These are phyloP conservation scores for Monilinia vaccinii-corymbosi DNA, from an alignment of 2,329 filamentous ascomycete species.

Conservation along the genomic window DNA sequence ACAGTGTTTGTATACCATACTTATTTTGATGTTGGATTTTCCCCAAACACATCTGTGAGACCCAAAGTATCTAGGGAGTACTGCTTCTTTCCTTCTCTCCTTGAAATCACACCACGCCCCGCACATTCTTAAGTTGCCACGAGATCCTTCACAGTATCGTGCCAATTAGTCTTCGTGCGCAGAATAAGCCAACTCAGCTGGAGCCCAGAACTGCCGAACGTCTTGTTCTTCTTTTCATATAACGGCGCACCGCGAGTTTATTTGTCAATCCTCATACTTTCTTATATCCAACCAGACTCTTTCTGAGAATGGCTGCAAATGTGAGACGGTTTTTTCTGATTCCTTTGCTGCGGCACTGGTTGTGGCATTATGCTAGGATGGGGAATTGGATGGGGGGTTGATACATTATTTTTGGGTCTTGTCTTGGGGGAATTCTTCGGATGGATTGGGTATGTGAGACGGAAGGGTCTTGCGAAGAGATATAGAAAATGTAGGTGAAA, in stretches of 20 bases:
- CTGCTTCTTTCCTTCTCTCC: neutral
- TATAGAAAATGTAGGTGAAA: neutral
- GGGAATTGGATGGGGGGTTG: neutral
- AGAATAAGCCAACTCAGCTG: slow-evolving; percentile 42
- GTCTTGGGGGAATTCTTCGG: neutral
- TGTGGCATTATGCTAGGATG: slow-evolving; percentile 4
- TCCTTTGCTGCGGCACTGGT: slow-evolving; percentile 6
- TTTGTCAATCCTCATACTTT: slow-evolving; percentile 17
- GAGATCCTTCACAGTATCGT: slow-evolving; percentile 65
- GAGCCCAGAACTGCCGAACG: slow-evolving; percentile 30
- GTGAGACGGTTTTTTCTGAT: slow-evolving; percentile 7
- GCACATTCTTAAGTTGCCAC: slow-evolving; percentile 98
- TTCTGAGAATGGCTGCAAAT: slow-evolving; percentile 12
- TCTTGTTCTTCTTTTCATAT: slow-evolving; percentile 30
- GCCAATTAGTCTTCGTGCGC: slow-evolving; percentile 96
- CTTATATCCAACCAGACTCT: slow-evolving; percentile 9
- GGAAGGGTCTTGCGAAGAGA: neutral
- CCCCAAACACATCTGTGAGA: neutral
- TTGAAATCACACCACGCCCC: neutral
- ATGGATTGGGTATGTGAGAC: neutral
- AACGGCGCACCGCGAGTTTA: slow-evolving; percentile 21
- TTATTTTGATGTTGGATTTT: neutral
- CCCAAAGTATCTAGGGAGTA: neutral
- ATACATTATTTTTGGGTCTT: neutral
- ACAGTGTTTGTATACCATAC: neutral